phyloP scores from a whole-genome alignment of 257 asterid species.

The Solanum stenotomum region DNA sequence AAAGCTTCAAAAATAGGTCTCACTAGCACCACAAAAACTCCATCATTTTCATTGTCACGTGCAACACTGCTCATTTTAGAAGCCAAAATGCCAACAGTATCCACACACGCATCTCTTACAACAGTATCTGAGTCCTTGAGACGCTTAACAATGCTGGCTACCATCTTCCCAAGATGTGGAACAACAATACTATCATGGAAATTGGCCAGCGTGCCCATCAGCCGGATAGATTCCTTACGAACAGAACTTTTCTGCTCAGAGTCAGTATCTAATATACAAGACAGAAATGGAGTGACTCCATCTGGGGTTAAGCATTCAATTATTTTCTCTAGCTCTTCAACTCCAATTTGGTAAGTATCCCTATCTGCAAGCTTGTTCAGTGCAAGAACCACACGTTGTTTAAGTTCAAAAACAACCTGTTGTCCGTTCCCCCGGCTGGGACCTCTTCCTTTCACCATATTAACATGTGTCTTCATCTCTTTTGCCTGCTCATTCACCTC shows the following conservation, averaged over 20 bases:
- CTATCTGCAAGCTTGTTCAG: conserved; percentile 86
- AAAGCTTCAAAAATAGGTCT: conserved; percentile 91
- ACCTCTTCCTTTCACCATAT: conserved; percentile 55
- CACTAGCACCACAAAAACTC: conserved; percentile 57
- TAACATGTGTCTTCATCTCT: conserved; percentile 44
- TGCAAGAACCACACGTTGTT: conserved; percentile 68
- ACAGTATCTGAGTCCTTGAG: conserved; percentile 82
- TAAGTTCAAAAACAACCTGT: conserved; percentile 70
- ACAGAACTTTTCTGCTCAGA: conserved; percentile 74
- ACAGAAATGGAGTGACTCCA: conserved; percentile 58
- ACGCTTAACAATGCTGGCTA: conserved; percentile 76
- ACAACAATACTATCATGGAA: conserved; percentile 47
- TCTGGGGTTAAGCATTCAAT: conserved; percentile 64
- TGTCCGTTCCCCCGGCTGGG: conserved; percentile 44
- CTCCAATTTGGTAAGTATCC: conserved; percentile 81
- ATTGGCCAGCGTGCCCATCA: conserved; percentile 65
- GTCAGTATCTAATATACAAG: conserved; percentile 80
- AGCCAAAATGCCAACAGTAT: conserved; percentile 71
- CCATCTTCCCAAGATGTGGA: conserved; percentile 73
- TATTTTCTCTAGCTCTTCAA: conserved; percentile 70
- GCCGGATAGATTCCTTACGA: conserved; percentile 83
- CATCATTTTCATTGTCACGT: conserved; percentile 47
- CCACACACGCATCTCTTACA: conserved; percentile 79
- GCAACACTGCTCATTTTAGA: conserved; percentile 42
- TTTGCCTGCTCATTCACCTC: background rate